Conservation (phyloP, 441 rosid genomes). For the Erodium trifolium region DNA sequence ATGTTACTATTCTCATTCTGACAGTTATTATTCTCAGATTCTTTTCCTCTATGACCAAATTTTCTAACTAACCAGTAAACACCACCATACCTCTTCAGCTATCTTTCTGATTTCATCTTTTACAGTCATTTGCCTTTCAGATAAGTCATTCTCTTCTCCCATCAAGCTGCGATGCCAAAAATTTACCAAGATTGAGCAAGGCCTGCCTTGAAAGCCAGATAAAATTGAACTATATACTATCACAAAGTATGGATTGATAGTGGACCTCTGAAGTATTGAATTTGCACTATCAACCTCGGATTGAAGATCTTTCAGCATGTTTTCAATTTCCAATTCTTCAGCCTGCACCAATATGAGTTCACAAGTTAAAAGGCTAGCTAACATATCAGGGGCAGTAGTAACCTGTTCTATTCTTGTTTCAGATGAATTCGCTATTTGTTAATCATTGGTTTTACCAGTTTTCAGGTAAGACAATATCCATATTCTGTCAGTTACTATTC, state of each 20-base stretch:
- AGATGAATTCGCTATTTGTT: neutral
- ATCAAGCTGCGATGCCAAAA: slow-evolving; percentile 44
- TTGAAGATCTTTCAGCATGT: slow-evolving; percentile 48
- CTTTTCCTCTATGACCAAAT: slow-evolving; percentile 4
- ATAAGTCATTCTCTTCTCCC: slow-evolving; percentile 51
- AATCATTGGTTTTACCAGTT: neutral
- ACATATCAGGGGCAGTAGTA: neutral
- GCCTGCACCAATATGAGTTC: slow-evolving; percentile 37
- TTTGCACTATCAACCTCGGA: slow-evolving; percentile 47
- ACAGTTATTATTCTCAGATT: slow-evolving; percentile 6
- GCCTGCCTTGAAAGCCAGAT: slow-evolving; percentile 13
- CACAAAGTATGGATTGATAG: slow-evolving; percentile 10
- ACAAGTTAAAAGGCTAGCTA: slow-evolving; percentile 7
- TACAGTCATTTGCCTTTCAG: slow-evolving; percentile 34
- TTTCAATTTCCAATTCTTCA: slow-evolving; percentile 80
- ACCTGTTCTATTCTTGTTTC: neutral
- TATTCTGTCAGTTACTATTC: neutral
- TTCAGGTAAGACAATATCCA: neutral
- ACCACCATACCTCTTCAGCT: slow-evolving; percentile 53
- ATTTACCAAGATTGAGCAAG: slow-evolving; percentile 12
- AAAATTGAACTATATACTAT: slow-evolving; percentile 11
- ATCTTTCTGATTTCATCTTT: slow-evolving; percentile 43
- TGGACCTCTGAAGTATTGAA: slow-evolving; percentile 47
- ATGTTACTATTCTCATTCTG: slow-evolving; percentile 5
- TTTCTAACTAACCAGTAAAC: slow-evolving; percentile 13